Conservation (phyloP, 2,329 filamentous ascomycete species). For the Arthrobotrys musiformis region DNA sequence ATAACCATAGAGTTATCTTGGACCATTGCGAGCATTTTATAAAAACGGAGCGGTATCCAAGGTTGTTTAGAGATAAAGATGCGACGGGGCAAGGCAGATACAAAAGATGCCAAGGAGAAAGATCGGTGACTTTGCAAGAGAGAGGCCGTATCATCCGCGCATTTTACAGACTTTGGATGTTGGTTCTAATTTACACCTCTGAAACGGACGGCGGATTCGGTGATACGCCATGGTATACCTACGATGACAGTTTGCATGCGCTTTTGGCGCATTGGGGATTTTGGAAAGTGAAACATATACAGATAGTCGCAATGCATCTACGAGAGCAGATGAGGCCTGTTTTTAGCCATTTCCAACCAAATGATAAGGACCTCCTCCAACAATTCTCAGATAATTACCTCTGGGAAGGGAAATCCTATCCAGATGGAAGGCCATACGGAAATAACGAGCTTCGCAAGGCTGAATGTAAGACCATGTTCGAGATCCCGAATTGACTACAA, state of each 20-base stretch:
- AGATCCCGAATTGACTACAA: not conserved
- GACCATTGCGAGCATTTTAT: slow-evolving; percentile 8
- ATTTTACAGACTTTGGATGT: slow-evolving; percentile 34
- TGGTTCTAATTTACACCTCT: slow-evolving; percentile 5
- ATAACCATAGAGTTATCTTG: not conserved
- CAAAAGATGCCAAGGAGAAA: not conserved
- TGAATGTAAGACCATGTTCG: not conserved
- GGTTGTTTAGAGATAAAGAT: not conserved
- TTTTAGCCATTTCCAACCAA: not conserved
- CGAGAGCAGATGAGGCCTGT: slow-evolving; percentile 3
- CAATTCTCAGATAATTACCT: not conserved
- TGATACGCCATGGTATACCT: slow-evolving; percentile 4
- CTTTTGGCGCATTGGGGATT: slow-evolving; percentile 1
- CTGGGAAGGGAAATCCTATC: not conserved
- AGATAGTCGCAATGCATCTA: slow-evolving; percentile 12
- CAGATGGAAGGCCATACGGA: slow-evolving; percentile 2
- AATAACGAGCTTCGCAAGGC: not conserved
- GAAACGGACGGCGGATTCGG: not conserved
- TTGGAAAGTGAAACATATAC: not conserved
- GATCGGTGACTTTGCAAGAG: not conserved
- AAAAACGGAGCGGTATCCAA: not conserved
- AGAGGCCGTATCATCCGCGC: slow-evolving; percentile 6
- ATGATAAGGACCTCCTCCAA: not conserved
- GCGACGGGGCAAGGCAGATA: not conserved
- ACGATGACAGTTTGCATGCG: slow-evolving; percentile 8